Percentiles rank a stretch among this genome's conserved stretches.
Conservation (phyloP, 75 land plant genomes). For the Azolla pinnata region DNA sequence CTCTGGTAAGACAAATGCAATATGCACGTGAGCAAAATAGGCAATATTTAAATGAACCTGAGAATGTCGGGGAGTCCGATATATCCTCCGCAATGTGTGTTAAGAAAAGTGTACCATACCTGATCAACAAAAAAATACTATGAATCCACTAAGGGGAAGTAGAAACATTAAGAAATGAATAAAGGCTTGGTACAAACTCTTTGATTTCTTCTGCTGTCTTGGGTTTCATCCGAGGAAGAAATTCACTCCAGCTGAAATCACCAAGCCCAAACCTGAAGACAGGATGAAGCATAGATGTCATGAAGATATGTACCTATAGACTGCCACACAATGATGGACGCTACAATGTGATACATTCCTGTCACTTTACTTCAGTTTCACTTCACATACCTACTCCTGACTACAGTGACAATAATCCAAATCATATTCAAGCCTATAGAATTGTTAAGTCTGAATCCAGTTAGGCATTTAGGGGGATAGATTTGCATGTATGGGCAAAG, state of each 20-base stretch:
- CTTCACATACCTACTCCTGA: too few species aligned
- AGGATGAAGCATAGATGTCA: not conserved
- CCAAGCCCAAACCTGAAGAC: constrained; percentile 75
- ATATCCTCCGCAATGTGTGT: constrained; percentile 70
- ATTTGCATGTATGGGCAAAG: too few species aligned
- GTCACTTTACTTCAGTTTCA: too few species aligned
- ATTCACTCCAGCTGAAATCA: constrained; percentile 83
- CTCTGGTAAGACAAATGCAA: too few species aligned
- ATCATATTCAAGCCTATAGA: too few species aligned
- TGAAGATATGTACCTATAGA: too few species aligned
- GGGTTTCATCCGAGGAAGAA: constrained; percentile 69
- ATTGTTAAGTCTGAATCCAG: too few species aligned
- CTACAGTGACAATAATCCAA: too few species aligned
- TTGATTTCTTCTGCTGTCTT: constrained; percentile 69
- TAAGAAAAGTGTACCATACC: constrained; percentile 78
- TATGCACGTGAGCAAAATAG: not conserved
- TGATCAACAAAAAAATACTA: constrained; percentile 12
- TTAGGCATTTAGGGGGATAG: too few species aligned
- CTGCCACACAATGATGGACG: too few species aligned
- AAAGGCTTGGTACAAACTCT: constrained; percentile 34
- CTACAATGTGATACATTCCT: too few species aligned
- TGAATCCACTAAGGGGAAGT: not conserved
- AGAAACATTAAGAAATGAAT: not conserved
- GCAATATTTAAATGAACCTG: constrained; percentile 38
- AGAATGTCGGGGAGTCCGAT: constrained; percentile 51